Base-by-base conservation (phyloP, 257 asterid genomes). In the Leonotis leonurus region DNA sequence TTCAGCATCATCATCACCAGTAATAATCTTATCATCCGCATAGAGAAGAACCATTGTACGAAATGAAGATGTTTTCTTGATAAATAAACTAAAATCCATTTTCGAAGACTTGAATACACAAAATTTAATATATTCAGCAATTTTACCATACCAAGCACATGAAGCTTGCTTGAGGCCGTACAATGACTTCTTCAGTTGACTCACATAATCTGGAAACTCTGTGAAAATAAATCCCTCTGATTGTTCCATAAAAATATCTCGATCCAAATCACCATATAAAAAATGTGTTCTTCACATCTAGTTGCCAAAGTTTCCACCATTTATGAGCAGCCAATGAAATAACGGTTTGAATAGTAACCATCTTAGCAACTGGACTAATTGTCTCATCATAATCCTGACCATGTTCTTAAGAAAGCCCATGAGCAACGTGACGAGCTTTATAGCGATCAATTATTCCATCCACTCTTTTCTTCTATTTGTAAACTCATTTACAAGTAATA, bases 81-180 rank as follows among this genome's bases (percentile, higher is more conserved):
- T n/a, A 13, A 7, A 57, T 22, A 76, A 41, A n/a, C 70, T 72
- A 4, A 71, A 41, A 68, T 76, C 54, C 13, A 68, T 22, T 36
- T 27, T 2, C 5, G 64, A 65, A 35, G 41, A 21, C 11, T 48
- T 55, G 21, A 60, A 75, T 9, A 59, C 73, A 60, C 65, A 58
- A 18, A 40, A 72, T 0, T 4, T 18, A 24, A 66, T 60, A 5
- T 73, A 67, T 71, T 70, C 67, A 62, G 75, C 62, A 29, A 76
- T 41, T 12, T 76, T 71, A 56, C 78, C 81, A 37, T 37, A 37
- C 68, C 65, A 65, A 7, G 77, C 77, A 20, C 61, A 35, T 9
- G 75, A 54, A 3, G 62, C 33, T 7, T 29, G 3, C 33, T 29
- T 29, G 6, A 29, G 6, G 33, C 33, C 1, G 33, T 29, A 29